A percentile compares a stretch with the other conserved stretches of the same genome.
Conservation (phyloP, 2,329 filamentous ascomycete species). For the Cryphonectria nitschkei region DNA sequence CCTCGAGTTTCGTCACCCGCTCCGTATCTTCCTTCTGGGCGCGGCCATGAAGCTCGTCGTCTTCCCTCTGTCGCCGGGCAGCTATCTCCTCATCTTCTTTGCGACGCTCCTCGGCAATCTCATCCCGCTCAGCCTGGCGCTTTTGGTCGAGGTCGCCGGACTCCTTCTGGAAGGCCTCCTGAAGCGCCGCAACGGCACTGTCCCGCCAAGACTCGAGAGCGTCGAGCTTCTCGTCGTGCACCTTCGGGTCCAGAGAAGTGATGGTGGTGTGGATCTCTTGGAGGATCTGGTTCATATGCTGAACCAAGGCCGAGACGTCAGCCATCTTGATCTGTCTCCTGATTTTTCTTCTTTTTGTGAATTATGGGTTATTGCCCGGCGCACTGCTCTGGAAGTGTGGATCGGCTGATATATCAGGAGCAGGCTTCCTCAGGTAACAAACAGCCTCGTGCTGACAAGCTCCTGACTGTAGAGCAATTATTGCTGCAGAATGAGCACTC, state of each 20-base stretch:
- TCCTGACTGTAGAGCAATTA: not conserved
- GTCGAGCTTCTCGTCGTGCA: conserved; percentile 43
- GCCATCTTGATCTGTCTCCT: conserved; percentile 28
- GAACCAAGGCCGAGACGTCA: conserved; percentile 45
- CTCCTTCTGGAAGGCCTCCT: conserved; percentile 39
- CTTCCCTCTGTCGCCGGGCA: conserved; percentile 41
- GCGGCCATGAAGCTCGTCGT: conserved; percentile 39
- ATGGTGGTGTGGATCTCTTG: conserved; percentile 45
- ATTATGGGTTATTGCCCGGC: not conserved
- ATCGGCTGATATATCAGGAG: not conserved
- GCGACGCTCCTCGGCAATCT: conserved; percentile 42
- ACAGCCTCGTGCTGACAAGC: not conserved
- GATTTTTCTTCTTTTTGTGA: not conserved
- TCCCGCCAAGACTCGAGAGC: conserved; percentile 45
- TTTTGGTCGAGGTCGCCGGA: conserved; percentile 36
- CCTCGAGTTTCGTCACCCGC: conserved; percentile 37
- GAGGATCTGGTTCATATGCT: conserved; percentile 48
- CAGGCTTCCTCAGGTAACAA: too few species aligned
- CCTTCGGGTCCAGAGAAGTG: conserved; percentile 38
- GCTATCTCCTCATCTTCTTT: conserved; percentile 47
- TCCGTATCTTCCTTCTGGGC: conserved; percentile 39
- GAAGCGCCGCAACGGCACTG: conserved; percentile 38
- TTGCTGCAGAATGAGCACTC: not conserved
- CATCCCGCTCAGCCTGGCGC: conserved; percentile 38
- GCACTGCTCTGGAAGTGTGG: not conserved